Evolutionary conservation across 345 rosid genomes (phyloP).

Genomic region (Citrus hindsii): DNA sequence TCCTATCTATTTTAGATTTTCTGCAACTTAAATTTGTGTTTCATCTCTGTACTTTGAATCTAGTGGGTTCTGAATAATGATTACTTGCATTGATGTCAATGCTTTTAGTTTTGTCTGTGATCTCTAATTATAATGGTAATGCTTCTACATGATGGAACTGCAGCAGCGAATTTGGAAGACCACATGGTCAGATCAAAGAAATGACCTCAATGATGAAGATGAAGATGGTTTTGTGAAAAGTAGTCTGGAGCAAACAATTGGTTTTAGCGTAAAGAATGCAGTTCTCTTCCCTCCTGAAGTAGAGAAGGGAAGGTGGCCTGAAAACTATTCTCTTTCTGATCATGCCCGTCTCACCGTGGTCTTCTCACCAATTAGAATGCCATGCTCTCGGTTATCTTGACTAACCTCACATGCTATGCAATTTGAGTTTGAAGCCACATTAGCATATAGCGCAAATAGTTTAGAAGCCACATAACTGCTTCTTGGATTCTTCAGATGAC

Average conservation of each 20-base stretch:
- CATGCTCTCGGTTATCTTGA: conserved; percentile 41
- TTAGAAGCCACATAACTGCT: no score
- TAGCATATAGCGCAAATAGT: no score
- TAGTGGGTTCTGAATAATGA: background rate
- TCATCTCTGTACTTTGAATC: background rate
- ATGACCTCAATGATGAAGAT: conserved; percentile 22
- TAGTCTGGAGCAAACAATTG: conserved; percentile 53
- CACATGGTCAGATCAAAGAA: conserved; percentile 47
- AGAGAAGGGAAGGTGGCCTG: conserved; percentile 74
- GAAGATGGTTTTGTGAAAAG: conserved; percentile 27
- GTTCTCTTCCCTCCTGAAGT: conserved; percentile 74
- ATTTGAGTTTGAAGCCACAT: background rate
- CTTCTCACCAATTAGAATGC: conserved; percentile 68
- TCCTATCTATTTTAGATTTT: background rate
- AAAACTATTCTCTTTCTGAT: conserved; percentile 71
- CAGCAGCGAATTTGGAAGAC: conserved; percentile 86
- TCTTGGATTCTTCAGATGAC: no score
- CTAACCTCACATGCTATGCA: background rate
- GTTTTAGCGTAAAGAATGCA: conserved; percentile 69
- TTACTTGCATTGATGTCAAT: background rate
- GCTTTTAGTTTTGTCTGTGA: background rate
- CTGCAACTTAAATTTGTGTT: background rate
- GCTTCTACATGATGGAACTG: conserved; percentile 20
- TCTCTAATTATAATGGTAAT: background rate
- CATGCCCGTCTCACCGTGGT: conserved; percentile 76